These are phyloP conservation scores for Hanseniaspora pseudoguilliermondii DNA, from an alignment of 805 yeast genomes.

Conservation along the genomic window DNA sequence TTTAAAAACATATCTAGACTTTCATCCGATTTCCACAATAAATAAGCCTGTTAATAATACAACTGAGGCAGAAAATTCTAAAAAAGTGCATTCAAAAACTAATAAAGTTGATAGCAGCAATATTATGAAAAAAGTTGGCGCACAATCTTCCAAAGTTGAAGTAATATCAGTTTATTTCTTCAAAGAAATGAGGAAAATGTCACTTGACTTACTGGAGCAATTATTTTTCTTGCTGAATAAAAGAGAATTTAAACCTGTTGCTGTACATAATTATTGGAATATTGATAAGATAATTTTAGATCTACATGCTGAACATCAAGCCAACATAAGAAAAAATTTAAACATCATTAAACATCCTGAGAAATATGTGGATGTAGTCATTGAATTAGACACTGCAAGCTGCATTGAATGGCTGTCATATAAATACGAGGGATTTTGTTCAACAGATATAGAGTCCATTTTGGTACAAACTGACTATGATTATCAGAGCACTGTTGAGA, in stretches of 20 bases:
- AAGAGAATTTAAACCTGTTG: background rate
- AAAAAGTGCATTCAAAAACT: background rate
- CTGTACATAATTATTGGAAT: slow-evolving; percentile 3
- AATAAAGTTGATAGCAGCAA: background rate
- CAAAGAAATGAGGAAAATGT: slow-evolving; percentile 1
- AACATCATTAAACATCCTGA: background rate
- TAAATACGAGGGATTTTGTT: background rate
- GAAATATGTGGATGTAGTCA: background rate
- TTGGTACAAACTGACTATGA: background rate
- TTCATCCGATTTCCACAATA: background rate
- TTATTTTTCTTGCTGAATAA: background rate
- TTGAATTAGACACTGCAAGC: background rate
- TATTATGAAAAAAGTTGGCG: background rate
- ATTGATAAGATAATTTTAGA: background rate
- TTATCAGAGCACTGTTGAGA: background rate
- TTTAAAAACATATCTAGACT: background rate
- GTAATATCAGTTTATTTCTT: slow-evolving; percentile 5
- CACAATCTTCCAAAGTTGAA: background rate
- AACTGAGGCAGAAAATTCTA: background rate
- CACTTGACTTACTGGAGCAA: background rate
- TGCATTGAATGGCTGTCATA: background rate
- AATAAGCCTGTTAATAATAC: background rate
- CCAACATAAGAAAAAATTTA: background rate
- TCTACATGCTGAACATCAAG: background rate
- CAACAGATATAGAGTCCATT: background rate